These are phyloP conservation scores for Eimeria sp. DNA, from an alignment of 169 alveolate genomes.

Conservation along the genomic window DNA sequence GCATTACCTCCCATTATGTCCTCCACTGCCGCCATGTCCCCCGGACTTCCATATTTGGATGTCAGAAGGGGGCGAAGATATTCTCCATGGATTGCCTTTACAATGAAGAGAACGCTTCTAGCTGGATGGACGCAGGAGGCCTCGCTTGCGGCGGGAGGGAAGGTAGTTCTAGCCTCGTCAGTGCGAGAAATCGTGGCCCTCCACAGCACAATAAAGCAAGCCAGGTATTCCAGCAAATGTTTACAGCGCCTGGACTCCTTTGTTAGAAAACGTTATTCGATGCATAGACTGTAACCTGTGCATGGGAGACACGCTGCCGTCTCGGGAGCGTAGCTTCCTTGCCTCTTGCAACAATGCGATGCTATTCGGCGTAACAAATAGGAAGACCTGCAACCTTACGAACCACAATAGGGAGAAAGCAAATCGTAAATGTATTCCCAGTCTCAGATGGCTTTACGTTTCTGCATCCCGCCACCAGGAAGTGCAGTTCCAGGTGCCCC, in stretches of 20 bases:
- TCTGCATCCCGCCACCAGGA: neutral
- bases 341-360: neutral
- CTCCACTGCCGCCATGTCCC: neutral
- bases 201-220: neutral
- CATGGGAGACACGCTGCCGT: neutral
- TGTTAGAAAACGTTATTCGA: neutral
- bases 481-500: neutral
- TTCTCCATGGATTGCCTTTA: neutral
- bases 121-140: neutral
- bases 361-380: neutral
- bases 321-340: neutral
- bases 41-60: neutral
- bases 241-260: neutral
- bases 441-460: neutral
- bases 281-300: neutral
- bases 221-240: neutral
- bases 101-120: neutral
- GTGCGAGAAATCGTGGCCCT: no score
- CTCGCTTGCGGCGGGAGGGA: neutral
- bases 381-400: neutral
- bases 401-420: neutral
- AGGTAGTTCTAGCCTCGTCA: no score
- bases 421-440: neutral
- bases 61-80: neutral
- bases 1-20: neutral